Conservation (phyloP, 306 rosid species). For the Lagenaria siceraria region DNA sequence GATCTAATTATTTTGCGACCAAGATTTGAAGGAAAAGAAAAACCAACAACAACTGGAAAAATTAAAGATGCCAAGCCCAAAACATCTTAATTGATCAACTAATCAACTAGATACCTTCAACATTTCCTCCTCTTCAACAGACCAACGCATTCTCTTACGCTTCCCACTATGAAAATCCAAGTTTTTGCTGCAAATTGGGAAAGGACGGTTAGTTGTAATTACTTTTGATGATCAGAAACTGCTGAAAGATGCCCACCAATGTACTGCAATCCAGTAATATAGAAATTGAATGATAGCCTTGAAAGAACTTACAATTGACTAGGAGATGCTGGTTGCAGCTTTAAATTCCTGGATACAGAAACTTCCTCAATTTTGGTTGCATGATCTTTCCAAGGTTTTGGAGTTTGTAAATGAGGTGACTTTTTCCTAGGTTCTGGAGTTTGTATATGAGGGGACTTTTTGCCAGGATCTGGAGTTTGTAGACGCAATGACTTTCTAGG, state of each 20-base stretch:
- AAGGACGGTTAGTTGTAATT: neutral
- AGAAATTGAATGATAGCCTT: neutral
- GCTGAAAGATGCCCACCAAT: neutral
- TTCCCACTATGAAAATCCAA: constrained; percentile 3
- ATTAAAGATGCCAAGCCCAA: neutral
- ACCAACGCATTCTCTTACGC: constrained; percentile 30
- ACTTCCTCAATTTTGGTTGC: neutral
- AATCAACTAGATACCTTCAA: constrained; percentile 22
- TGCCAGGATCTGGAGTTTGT: neutral
- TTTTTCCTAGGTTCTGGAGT: neutral
- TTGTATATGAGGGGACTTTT: neutral
- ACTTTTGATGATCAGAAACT: neutral
- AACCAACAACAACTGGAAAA: neutral
- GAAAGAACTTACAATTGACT: constrained; percentile 12
- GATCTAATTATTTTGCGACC: neutral
- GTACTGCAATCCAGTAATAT: neutral
- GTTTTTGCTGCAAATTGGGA: constrained; percentile 18
- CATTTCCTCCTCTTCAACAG: constrained; percentile 31
- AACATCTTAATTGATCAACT: neutral
- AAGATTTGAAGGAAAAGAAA: neutral
- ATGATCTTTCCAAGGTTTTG: neutral
- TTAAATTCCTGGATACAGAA: constrained; percentile 4
- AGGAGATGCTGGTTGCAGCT: neutral
- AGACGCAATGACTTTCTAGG: neutral
- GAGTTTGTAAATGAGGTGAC: neutral